These are phyloP conservation scores for Cladosporium sp. DNA, from an alignment of 2,329 filamentous ascomycete species.

Conservation along the genomic window DNA sequence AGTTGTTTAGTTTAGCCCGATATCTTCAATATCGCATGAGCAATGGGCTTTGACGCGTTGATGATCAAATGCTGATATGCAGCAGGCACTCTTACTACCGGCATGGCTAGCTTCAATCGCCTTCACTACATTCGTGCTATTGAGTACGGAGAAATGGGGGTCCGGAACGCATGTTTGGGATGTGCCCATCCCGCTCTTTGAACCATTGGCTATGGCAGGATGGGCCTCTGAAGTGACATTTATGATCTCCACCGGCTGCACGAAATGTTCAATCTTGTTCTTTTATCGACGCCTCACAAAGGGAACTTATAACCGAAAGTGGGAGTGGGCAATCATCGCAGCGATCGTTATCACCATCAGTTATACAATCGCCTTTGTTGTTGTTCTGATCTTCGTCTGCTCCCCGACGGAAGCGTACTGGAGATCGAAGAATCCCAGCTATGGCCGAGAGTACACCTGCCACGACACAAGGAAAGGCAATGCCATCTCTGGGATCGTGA, in stretches of 20 bases:
- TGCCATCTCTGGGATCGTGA: slow-evolving; percentile 16
- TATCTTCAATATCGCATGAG: not conserved
- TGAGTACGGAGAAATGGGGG: slow-evolving; percentile 14
- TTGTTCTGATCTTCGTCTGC: slow-evolving; percentile 17
- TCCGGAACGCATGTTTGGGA: slow-evolving; percentile 23
- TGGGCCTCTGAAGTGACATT: slow-evolving; percentile 21
- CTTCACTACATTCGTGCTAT: slow-evolving; percentile 16
- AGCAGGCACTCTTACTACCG: slow-evolving; percentile 14
- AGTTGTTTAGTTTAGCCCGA: not conserved
- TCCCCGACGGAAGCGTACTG: slow-evolving; percentile 20
- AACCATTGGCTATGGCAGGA: slow-evolving; percentile 12
- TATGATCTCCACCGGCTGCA: slow-evolving; percentile 17
- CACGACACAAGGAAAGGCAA: slow-evolving; percentile 29
- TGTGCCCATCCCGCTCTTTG: slow-evolving; percentile 13
- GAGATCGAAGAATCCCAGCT: slow-evolving; percentile 17
- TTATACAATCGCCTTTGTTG: slow-evolving; percentile 16
- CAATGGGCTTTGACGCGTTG: not conserved
- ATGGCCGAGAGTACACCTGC: slow-evolving; percentile 23
- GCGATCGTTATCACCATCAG: slow-evolving; percentile 16
- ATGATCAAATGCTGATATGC: not conserved
- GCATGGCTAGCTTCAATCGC: slow-evolving; percentile 17
- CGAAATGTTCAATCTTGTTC: slow-evolving; percentile 24
- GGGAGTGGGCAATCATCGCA: slow-evolving; percentile 15
- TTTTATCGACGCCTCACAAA: slow-evolving; percentile 26
- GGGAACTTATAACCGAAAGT: slow-evolving; percentile 20